Evolutionary conservation across 768 basidiomycete genomes (phyloP).

Genomic region (Hirschioporus abietinus): DNA sequence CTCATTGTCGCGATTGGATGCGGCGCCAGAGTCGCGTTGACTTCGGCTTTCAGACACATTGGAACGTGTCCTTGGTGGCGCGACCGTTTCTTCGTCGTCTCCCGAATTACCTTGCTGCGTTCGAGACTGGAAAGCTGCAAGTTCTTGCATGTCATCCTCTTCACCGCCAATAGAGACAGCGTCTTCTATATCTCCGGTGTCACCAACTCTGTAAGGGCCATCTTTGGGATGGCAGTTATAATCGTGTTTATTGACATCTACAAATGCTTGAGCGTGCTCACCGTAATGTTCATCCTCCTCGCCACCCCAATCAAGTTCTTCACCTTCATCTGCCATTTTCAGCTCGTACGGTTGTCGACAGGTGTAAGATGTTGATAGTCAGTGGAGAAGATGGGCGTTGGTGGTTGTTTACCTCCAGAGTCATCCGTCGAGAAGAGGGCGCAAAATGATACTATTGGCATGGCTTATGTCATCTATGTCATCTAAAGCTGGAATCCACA

Average conservation of each 20-base stretch:
- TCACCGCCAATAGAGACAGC: slow-evolving; percentile 66
- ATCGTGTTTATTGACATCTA: slow-evolving; percentile 36
- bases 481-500: too few species aligned
- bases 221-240: slow-evolving; percentile 19
- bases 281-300: slow-evolving; percentile 40
- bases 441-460: slow-evolving; percentile 18
- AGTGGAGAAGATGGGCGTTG: background rate
- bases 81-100: slow-evolving; percentile 10
- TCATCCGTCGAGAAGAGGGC: slow-evolving; percentile 15
- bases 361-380: background rate
- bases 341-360: background rate
- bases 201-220: slow-evolving; percentile 18
- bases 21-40: slow-evolving; percentile 15
- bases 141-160: slow-evolving; percentile 62
- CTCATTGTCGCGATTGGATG: background rate
- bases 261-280: slow-evolving; percentile 38
- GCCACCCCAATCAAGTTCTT: slow-evolving; percentile 67
- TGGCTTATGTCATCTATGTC: slow-evolving; percentile 22
- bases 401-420: slow-evolving; percentile 8
- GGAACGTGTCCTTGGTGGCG: slow-evolving; percentile 11
- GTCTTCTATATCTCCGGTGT: slow-evolving; percentile 45
- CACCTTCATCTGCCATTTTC: slow-evolving; percentile 61
- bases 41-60: slow-evolving; percentile 9
- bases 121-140: slow-evolving; percentile 38
- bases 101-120: slow-evolving; percentile 22